Evolutionary conservation across 2,329 filamentous ascomycete genomes (phyloP), one percentile per base, ranked within the genome.

Genomic region (Paraphaeosphaeria minitans): DNA sequence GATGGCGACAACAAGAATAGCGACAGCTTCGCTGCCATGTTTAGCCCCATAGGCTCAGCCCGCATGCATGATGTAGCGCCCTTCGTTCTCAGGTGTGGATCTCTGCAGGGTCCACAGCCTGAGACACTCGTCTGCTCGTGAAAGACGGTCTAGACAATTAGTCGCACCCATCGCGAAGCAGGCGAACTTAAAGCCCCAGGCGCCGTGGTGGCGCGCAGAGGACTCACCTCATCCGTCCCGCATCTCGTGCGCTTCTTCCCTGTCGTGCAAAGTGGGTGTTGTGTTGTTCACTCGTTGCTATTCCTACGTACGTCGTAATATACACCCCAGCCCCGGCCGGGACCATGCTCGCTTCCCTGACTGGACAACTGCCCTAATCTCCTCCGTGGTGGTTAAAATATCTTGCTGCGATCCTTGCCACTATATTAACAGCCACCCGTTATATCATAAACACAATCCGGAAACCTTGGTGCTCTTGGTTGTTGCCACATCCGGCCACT

Each of bases 11-110:
- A 19, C 46, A 19, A 31, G 46, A 29, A 49, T 33, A 29, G 46
- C 27, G 24, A 43, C 6, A 43, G 19, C 6, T 9, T 31, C 29
- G 29, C 29, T 21, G 14, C 43, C 43, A 29, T 16, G 14, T 46
- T 46, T 46, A 46, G 43, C 13, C 12, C 27, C 24, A n/a, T 27
- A 27, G 45, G 16, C 16, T 31, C 29, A 31, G 29, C 29, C 16
- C n/a, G 37, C 46, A n/a, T 49, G 46, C 46, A 49, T 49, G 29
- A 49, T 49, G 29, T 31, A 39, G 29, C 46, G 16, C 46, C 46
- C 41, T 43, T 43, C 41, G 19, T 49, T 49, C 19, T n/a, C 29
- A 14, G 21, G 29, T 29, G 46, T 9, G 39, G n/a, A 42, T 19
- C n/a, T 43, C 19, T 10, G 41, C 41, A 43, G 46, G 46, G 46